Percentiles rank a stretch among this genome's conserved stretches.
These are phyloP conservation scores for Solanum medicagineum DNA, from an alignment of 257 asterid genomes.

Conservation along the genomic window DNA sequence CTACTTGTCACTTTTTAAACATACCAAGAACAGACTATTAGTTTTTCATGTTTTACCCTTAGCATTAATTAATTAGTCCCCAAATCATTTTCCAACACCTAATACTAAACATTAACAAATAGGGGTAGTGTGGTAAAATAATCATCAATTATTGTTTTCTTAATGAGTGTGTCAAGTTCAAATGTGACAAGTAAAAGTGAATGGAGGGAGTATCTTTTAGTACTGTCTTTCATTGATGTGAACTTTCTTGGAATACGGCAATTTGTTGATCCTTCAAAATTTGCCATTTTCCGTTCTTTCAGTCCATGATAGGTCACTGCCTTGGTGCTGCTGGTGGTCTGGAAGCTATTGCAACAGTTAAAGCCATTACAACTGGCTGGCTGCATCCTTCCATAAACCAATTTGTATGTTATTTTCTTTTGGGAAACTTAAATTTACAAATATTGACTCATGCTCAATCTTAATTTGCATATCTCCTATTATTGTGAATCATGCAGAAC, in stretches of 20 bases:
- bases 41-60: neutral
- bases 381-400: constrained; percentile 86
- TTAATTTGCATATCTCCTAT: neutral
- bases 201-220: neutral
- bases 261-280: neutral
- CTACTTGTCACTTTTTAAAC: neutral
- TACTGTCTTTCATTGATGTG: neutral
- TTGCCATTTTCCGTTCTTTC: constrained; percentile 3
- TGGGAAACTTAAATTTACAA: neutral
- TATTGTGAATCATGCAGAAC: constrained; percentile 32
- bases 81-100: neutral
- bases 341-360: constrained; percentile 87
- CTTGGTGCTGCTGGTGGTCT: constrained; percentile 97
- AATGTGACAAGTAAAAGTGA: neutral
- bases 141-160: neutral
- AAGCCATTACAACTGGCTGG: constrained; percentile 90
- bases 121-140: neutral
- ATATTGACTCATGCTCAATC: neutral
- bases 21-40: neutral
- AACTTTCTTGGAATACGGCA: neutral
- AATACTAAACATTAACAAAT: neutral
- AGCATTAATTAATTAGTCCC: neutral
- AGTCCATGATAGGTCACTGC: constrained; percentile 98
- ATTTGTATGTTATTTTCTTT: constrained; percentile 33
- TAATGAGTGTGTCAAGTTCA: neutral